Conservation (phyloP, 2,329 filamentous ascomycete species). For the Neurospora crassa region DNA sequence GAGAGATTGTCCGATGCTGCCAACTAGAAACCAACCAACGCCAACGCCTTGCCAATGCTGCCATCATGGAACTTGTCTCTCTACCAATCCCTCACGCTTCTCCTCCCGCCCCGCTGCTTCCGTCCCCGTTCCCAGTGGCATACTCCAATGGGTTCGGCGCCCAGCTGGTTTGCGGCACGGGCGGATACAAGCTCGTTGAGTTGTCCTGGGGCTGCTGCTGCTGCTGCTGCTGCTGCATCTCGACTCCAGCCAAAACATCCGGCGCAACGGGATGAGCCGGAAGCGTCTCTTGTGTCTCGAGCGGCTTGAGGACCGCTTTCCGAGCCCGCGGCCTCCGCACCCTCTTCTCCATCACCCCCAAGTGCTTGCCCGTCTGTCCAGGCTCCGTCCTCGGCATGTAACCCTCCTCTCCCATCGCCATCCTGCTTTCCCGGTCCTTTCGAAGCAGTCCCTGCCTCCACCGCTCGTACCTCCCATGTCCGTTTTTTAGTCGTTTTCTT, state of each 20-base stretch:
- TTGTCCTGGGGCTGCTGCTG: not conserved
- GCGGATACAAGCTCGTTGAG: not conserved
- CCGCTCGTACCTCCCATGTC: conserved; percentile 16
- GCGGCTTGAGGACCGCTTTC: not conserved
- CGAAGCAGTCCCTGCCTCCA: conserved; percentile 9
- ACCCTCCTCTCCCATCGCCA: conserved; percentile 8
- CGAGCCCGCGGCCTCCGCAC: not conserved
- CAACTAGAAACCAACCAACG: not conserved
- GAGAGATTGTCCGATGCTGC: not conserved
- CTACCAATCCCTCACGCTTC: not conserved
- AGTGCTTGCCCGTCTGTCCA: not conserved
- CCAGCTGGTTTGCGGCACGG: not conserved
- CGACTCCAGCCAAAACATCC: not conserved
- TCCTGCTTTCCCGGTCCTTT: conserved; percentile 10
- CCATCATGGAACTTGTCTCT: not conserved
- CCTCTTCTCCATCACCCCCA: not conserved
- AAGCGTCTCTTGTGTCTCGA: not conserved
- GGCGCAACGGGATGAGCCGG: not conserved
- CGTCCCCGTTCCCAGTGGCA: not conserved
- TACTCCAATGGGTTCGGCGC: not conserved
- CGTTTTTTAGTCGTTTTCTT: conserved; percentile 19
- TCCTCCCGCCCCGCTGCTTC: not conserved
- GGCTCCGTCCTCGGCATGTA: conserved; percentile 10
- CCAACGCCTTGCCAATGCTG: not conserved
- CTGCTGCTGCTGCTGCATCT: not conserved